Base-by-base conservation (phyloP, 352 stramenopile species). In the Phytophthora idaei region DNA sequence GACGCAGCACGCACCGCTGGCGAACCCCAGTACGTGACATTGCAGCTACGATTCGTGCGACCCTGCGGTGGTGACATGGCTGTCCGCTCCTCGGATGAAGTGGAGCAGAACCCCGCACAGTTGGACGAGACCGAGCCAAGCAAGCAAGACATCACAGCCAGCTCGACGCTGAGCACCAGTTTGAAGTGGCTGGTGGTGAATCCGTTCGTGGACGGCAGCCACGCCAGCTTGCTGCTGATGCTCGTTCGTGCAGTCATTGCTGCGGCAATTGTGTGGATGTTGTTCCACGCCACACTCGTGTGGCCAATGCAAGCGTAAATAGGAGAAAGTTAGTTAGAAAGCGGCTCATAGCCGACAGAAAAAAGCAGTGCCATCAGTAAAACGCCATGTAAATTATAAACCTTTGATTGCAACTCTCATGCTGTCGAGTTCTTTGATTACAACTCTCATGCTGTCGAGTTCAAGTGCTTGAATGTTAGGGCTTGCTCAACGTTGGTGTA, bases 381-480 rank as follows among this genome's bases (percentile, higher is more conserved):
- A 69, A 64, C 52, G 57, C 55, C 56, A 55, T 77, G 62, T 79
- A 76, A 74, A 71, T 67, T 76, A 79, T 69, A 52, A 77, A 57
- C 27, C 55, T 48, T 64, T 28, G 17, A 42, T n/a, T n/a, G 14
- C 15, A 65, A 36, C 12, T 61, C 45, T 11, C 15, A 4, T 47
- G 39, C 46, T 21, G 17, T 21, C 17, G 17, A 21, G 17, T 21
- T 21, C 55, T 47, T 64, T 28, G 17, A 42, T n/a, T n/a, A 21
- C 15, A 65, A 36, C 12, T 61, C 34, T 21, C 12, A 50, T 50
- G 44, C 12, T 42, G n/a, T 7, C 36, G 10, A 15, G 1, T 36
- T 41, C 32, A 9, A 28, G 12, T 12, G 36, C 14, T 9, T 57
- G 25, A 17, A 28, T 17, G 6, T 49, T 48, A 69, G 9, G 49